Evolutionary conservation across 768 basidiomycete genomes (phyloP), one percentile per base, ranked within the genome.

Genomic region (Crucibulum laeve): DNA sequence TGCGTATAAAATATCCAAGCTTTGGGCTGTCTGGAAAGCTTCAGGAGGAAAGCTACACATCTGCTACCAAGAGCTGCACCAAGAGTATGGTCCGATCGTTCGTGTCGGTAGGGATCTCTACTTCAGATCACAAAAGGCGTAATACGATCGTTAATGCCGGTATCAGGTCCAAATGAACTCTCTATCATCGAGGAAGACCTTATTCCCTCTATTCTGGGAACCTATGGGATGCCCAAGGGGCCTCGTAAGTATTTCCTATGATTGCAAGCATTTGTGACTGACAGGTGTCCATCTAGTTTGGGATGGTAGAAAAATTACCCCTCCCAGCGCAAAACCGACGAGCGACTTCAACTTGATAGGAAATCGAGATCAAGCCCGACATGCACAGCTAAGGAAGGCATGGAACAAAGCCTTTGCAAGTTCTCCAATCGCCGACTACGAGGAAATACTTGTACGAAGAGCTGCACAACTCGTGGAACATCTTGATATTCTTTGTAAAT

Each of bases 211-310:
- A 54, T 78, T 38, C 61, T 78, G 53, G 77, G 77, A 2, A 45
- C 55, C n/a, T 57, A 63, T 25, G 79, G 77, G 17, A 65, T 77
- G 30, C 68, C 76, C 0, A 80, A 78, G 56, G 77, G 77, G 32
- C 70, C 73, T 21, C 68, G 77, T 78, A 49, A 44, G 68, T 59
- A 35, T 30, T 53, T 44, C 28, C 44, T 33, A 36, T 18, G n/a
- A 11, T 28, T 14, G 4, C 15, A 22, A 34, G 34, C 38, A 46
- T 25, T 35, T 14, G 7, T 14, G 5, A 18, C 4, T 25, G 35
- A 23, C 18, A 6, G n/a, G 36, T 11, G 36, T 11, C 36, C 11
- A 36, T 10, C 3, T 44, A 74, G 72, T 65, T 44, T 74, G 71
- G 70, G 71, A 73, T 42, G 61, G 64, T 5, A 61, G 70, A 14